Percentiles rank a stretch among this genome's conserved stretches.
These are phyloP conservation scores for Fraxinus albicans DNA, from an alignment of 305 asterid species.

Conservation along the genomic window DNA sequence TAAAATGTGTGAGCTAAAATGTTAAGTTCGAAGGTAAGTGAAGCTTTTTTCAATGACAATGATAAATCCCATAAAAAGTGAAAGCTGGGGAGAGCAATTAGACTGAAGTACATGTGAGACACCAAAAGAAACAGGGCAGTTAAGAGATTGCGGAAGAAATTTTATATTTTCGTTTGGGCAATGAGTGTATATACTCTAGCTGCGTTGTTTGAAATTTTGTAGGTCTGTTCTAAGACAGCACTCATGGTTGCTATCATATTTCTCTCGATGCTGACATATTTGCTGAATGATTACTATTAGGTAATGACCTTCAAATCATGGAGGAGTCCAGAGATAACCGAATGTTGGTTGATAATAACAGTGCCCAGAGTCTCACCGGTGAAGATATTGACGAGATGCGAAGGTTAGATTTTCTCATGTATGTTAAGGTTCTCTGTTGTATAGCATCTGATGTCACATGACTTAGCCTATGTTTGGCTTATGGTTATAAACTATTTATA, in stretches of 20 bases:
- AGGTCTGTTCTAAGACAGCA: background rate
- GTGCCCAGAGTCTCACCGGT: conserved; percentile 79
- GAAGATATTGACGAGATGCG: conserved; percentile 81
- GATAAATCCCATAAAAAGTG: background rate
- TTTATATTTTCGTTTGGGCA: background rate
- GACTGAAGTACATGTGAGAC: background rate
- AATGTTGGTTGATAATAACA: conserved; percentile 73
- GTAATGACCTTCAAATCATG: conserved; percentile 34
- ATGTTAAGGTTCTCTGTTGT: background rate
- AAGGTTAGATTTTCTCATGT: conserved; percentile 41
- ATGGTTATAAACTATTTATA: no score
- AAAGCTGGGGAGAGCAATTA: background rate
- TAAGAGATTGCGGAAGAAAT: background rate
- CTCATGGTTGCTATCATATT: conserved; percentile 7
- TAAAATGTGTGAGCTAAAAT: background rate
- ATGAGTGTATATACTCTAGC: background rate
- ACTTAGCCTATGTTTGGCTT: background rate
- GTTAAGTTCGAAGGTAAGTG: background rate
- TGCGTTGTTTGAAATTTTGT: background rate
- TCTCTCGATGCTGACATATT: conserved; percentile 21
- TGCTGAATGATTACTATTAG: conserved; percentile 35
- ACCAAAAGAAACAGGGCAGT: background rate
- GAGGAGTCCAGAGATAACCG: conserved; percentile 80
- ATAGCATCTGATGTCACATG: background rate
- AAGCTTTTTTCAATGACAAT: background rate